Evolutionary conservation across 495 filamentous ascomycete genomes (phyloP).

Genomic region (Podospora tetraspora): DNA sequence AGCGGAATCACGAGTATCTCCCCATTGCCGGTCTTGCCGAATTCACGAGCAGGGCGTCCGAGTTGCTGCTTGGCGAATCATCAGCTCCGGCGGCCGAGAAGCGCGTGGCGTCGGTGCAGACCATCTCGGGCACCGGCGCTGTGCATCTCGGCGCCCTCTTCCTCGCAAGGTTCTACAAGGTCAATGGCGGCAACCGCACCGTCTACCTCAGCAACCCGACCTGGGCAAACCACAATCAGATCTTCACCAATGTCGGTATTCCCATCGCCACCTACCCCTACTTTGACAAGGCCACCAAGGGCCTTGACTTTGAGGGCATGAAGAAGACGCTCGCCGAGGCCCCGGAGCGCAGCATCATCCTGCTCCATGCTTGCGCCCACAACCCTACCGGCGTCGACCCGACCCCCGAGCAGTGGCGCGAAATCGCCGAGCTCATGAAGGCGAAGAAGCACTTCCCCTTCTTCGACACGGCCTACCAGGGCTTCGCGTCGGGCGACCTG

Average conservation of each 20-base stretch:
- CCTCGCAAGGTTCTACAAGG: constrained; percentile 69
- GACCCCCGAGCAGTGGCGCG: constrained; percentile 87
- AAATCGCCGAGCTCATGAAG: constrained; percentile 71
- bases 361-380: constrained; percentile 95
- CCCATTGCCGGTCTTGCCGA: constrained; percentile 84
- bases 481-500: constrained; percentile 91
- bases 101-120: constrained; percentile 68
- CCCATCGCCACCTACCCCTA: constrained; percentile 83
- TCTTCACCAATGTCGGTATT: constrained; percentile 87
- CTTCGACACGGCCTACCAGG: constrained; percentile 98
- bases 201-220: constrained; percentile 92
- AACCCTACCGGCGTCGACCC: constrained; percentile 98
- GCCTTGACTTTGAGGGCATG: constrained; percentile 90
- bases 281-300: constrained; percentile 78
- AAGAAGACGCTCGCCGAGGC: constrained; percentile 60
- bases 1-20: constrained; percentile 95
- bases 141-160: constrained; percentile 86
- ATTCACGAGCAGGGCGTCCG: constrained; percentile 83
- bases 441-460: constrained; percentile 87
- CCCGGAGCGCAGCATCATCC: constrained; percentile 72
- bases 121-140: constrained; percentile 89
- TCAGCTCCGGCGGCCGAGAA: constrained; percentile 81
- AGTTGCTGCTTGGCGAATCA: constrained; percentile 74
- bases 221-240: constrained; percentile 98
- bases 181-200: constrained; percentile 58